A percentile compares a stretch with the other conserved stretches of the same genome.
phyloP scores from a whole-genome alignment of 2,329 filamentous ascomycete species.

The Talaromyces sp. region DNA sequence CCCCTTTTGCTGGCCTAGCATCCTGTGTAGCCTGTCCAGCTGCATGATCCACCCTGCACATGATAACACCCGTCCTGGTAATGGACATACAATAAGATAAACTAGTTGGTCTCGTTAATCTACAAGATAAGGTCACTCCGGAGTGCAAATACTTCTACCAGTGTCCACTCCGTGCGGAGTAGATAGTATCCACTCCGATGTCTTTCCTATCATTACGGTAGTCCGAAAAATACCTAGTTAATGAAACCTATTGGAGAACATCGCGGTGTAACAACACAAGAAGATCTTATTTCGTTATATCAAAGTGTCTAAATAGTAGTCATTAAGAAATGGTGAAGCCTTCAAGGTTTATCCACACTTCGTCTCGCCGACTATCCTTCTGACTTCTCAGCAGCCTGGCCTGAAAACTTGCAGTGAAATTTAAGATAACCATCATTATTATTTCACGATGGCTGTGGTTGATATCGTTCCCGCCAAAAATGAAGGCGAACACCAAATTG shows the following conservation, averaged over 20 bases:
- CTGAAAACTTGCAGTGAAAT: neutral
- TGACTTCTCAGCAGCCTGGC: neutral
- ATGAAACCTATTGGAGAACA: neutral
- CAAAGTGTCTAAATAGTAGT: neutral
- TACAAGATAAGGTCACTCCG: neutral
- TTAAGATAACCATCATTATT: neutral
- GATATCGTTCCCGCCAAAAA: neutral
- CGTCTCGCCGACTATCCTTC: neutral
- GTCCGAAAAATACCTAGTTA: neutral
- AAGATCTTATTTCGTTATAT: neutral
- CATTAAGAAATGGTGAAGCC: neutral
- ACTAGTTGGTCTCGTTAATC: neutral
- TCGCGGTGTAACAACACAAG: neutral
- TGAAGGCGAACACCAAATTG: neutral
- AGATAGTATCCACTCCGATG: neutral
- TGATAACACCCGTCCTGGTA: neutral
- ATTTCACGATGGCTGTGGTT: neutral
- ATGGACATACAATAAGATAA: neutral
- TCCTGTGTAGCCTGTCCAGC: neutral
- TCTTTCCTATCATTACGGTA: neutral
- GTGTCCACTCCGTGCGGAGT: neutral
- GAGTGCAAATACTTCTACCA: neutral
- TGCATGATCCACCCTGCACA: neutral
- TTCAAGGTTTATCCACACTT: neutral
- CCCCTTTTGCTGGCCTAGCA: neutral